A percentile compares a stretch with the other conserved stretches of the same genome.
Conservation (phyloP, 2,329 filamentous ascomycete species). For the Colletotrichum sp. region DNA sequence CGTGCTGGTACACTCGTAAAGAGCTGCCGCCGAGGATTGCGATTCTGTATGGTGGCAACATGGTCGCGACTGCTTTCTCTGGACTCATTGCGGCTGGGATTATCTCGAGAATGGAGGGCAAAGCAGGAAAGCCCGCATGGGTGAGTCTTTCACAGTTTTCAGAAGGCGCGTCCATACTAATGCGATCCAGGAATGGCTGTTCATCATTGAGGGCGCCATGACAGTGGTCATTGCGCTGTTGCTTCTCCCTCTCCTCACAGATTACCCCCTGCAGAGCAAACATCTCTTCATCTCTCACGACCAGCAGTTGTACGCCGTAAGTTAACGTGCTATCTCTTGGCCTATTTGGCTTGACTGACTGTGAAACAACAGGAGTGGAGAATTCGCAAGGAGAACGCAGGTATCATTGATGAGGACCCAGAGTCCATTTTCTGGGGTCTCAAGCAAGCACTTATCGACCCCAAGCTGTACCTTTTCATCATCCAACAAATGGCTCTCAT, state of each 20-base stretch:
- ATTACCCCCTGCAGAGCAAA: constrained; percentile 22
- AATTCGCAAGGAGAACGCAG: constrained; percentile 10
- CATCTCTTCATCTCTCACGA: neutral
- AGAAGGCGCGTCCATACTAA: constrained; percentile 41
- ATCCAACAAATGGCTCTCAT: constrained; percentile 25
- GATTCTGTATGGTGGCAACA: constrained; percentile 61
- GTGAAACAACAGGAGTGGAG: neutral
- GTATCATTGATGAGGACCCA: neutral
- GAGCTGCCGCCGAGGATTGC: constrained; percentile 68
- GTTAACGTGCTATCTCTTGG: neutral
- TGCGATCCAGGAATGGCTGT: constrained; percentile 34
- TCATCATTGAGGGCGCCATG: constrained; percentile 65
- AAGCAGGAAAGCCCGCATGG: constrained; percentile 3
- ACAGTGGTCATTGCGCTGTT: constrained; percentile 24
- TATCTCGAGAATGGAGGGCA: constrained; percentile 55
- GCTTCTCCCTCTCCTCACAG: constrained; percentile 25
- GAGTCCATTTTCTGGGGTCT: constrained; percentile 13
- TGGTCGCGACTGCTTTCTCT: constrained; percentile 73
- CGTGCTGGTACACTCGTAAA: constrained; percentile 68
- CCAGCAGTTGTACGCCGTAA: constrained; percentile 5
- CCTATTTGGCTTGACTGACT: too few species aligned
- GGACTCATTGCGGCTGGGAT: constrained; percentile 70
- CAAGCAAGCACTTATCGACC: neutral
- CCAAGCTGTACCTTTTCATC: constrained; percentile 22
- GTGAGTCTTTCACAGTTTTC: neutral